phyloP scores from a whole-genome alignment of 768 basidiomycete genomes.

The Panus rudis region DNA sequence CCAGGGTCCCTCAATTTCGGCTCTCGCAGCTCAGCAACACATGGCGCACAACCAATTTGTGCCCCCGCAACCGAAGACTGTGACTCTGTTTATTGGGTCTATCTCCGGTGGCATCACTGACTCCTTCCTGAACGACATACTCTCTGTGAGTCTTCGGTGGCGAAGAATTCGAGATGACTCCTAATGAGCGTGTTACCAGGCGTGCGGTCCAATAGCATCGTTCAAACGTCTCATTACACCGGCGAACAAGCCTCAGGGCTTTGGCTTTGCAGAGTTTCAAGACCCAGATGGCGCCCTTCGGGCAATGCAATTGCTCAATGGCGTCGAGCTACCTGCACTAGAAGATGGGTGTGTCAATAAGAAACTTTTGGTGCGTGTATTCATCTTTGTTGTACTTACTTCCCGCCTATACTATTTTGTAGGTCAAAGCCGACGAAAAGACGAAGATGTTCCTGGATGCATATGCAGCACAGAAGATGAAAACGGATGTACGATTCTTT shows the following conservation, averaged over 20 bases:
- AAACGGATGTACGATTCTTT: slow-evolving; percentile 61
- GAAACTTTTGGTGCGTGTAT: slow-evolving; percentile 57
- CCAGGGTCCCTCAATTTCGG: slow-evolving; percentile 87
- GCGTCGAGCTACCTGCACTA: slow-evolving; percentile 54
- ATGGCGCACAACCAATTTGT: slow-evolving; percentile 47
- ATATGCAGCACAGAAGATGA: slow-evolving; percentile 71
- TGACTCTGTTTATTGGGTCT: slow-evolving; percentile 85
- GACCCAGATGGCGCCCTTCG: slow-evolving; percentile 88
- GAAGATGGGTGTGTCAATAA: slow-evolving; percentile 57
- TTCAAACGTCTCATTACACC: slow-evolving; percentile 93
- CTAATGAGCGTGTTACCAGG: slow-evolving; percentile 44
- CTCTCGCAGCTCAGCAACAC: slow-evolving; percentile 83
- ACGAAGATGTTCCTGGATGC: slow-evolving; percentile 83
- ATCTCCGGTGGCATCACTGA: slow-evolving; percentile 93
- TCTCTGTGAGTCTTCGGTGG: slow-evolving; percentile 50
- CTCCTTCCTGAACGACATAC: slow-evolving; percentile 66
- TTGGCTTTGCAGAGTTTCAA: slow-evolving; percentile 95
- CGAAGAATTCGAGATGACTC: neutral
- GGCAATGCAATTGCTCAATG: slow-evolving; percentile 58
- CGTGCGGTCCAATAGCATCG: slow-evolving; percentile 83
- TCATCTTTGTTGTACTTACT: neutral
- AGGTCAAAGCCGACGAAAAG: slow-evolving; percentile 97
- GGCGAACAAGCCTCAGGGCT: slow-evolving; percentile 90
- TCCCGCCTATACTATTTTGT: slow-evolving; percentile 25
- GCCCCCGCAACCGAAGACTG: slow-evolving; percentile 66